Base-by-base conservation (phyloP, 345 rosid species). In the Turnera subulata region DNA sequence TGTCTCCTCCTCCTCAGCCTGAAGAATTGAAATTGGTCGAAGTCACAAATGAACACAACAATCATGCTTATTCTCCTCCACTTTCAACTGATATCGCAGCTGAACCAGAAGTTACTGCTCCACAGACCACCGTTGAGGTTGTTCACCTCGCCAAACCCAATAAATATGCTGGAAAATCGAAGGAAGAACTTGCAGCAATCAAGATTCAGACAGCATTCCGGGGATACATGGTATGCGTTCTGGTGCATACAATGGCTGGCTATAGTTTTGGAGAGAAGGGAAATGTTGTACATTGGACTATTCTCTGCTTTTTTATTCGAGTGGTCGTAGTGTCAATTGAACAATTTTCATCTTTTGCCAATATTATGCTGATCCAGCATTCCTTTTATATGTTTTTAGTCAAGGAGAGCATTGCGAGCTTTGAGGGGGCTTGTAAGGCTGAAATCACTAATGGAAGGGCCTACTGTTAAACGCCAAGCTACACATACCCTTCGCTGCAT, bases 191-290 rank as follows among this genome's bases (percentile, higher is more conserved):
- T 0, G 92, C 96, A n/a, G 97, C 95, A 5, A 81, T 90, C 67
- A 76, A 74, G 74, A 87, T 93, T 75, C 99, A 93, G 78, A 84
- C 91, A 33, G 72, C 91, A 21, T 87, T 90, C 70, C 82, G 97
- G 59, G 92, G 90, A 42, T 85, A 87, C 57, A 53, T 82, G 97
- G 99, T 84, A 73, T 40, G 75, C 50, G 46, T 49, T 56, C 11
- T 45, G 20, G 35, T 29, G n/a, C n/a, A n/a, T n/a, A n/a, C n/a
- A n/a, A n/a, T n/a, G n/a, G n/a, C n/a, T n/a, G n/a, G n/a, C n/a
- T n/a, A n/a, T n/a, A n/a, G n/a, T n/a, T n/a, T n/a, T n/a, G n/a
- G n/a, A n/a, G n/a, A n/a, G n/a, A n/a, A n/a, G n/a, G n/a, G n/a
- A n/a, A n/a, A n/a, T n/a, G n/a, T n/a, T n/a, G n/a, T n/a, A n/a